phyloP scores from a whole-genome alignment of 495 filamentous ascomycete species.

The Hypomontagnella submonticulosa region DNA sequence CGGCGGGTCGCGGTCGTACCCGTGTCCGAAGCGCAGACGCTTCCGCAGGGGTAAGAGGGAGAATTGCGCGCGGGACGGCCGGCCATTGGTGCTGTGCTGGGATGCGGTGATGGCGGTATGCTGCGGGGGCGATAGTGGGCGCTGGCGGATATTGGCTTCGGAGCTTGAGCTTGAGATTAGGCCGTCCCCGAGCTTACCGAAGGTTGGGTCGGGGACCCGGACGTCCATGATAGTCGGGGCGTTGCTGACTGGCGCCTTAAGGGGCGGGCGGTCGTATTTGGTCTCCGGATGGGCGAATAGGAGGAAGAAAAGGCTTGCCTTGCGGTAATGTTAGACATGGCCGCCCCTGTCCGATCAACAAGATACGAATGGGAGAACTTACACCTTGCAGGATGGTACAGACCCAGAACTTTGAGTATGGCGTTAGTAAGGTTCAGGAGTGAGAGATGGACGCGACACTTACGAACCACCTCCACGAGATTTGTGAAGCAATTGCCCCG shows the following conservation, averaged over 20 bases:
- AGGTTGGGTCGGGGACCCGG: neutral
- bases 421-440: conserved; percentile 7
- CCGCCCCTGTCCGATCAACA: neutral
- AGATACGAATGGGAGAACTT: conserved; percentile 51
- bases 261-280: conserved; percentile 62
- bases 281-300: conserved; percentile 62
- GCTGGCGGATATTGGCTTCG: conserved; percentile 10
- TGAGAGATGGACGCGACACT: conserved; percentile 47
- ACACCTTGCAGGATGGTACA: conserved; percentile 53
- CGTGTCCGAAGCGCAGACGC: conserved; percentile 41
- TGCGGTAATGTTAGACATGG: conserved; percentile 45
- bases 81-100: conserved; percentile 57
- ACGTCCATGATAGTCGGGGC: neutral
- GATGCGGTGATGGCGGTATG: conserved; percentile 26
- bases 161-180: conserved; percentile 36
- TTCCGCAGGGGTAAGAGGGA: conserved; percentile 56
- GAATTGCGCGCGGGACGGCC: conserved; percentile 67
- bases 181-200: conserved; percentile 22
- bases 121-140: conserved; percentile 16
- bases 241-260: neutral
- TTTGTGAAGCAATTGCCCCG: conserved; percentile 65
- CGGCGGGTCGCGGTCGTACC: neutral
- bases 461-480: conserved; percentile 62
- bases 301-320: conserved; percentile 41
- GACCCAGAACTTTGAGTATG: conserved; percentile 37